Conservation (phyloP, 2,329 filamentous ascomycete genomes). For the Trichoderma sp. region DNA sequence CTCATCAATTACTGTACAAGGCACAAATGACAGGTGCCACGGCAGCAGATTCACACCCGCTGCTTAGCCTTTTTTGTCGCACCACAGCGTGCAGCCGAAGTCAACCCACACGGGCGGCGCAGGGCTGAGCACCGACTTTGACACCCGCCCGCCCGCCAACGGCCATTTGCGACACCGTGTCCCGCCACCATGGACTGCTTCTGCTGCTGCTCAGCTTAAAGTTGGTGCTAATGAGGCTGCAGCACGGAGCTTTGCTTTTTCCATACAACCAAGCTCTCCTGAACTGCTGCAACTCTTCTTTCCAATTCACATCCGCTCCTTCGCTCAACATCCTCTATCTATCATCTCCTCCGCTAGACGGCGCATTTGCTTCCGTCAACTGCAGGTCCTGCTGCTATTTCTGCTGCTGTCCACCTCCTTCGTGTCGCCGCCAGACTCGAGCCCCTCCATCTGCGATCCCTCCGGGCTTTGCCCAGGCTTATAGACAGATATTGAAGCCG, state of each 20-base stretch:
- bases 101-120: not conserved
- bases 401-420: not conserved
- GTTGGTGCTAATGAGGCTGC: not conserved
- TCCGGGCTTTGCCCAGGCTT: not conserved
- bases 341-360: slow-evolving; percentile 7
- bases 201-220: not conserved
- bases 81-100: not conserved
- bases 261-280: slow-evolving; percentile 26
- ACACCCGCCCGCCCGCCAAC: slow-evolving; percentile 5
- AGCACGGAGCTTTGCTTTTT: not conserved
- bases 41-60: not conserved
- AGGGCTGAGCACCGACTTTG: slow-evolving; percentile 6
- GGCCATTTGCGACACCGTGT: slow-evolving; percentile 26
- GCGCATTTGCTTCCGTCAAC: not conserved
- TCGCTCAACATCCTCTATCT: slow-evolving; percentile 22
- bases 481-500: not conserved
- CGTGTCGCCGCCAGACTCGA: slow-evolving; percentile 5
- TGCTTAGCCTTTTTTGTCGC: not conserved
- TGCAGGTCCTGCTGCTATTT: not conserved
- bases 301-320: slow-evolving; percentile 37
- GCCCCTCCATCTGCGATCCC: slow-evolving; percentile 9
- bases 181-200: slow-evolving; percentile 22
- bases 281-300: slow-evolving; percentile 21
- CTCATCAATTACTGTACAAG: not conserved
- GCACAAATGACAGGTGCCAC: too few species aligned